Percentiles rank a stretch among this genome's conserved stretches.
Evolutionary conservation across 1,284 basidiomycete species (phyloP).

Genomic region (Cryptococcus neoformans): DNA sequence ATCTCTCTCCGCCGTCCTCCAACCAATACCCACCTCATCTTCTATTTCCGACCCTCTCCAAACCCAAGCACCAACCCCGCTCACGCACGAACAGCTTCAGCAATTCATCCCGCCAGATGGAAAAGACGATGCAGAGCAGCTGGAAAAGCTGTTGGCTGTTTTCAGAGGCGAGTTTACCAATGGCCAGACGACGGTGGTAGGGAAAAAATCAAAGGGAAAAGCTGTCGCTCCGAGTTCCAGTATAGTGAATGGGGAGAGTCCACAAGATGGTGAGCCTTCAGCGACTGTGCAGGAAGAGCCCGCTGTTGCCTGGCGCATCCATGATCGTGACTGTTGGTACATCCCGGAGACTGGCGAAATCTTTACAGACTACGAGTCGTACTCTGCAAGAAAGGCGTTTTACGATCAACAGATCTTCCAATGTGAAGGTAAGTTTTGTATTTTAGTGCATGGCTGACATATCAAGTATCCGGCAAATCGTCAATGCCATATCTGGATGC

Average conservation of each 20-base stretch:
- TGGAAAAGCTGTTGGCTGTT: conserved; percentile 31
- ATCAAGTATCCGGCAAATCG: conserved; percentile 87
- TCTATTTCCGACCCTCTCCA: conserved; percentile 4
- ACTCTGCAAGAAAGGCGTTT: conserved; percentile 86
- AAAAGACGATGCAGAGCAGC: conserved; percentile 41
- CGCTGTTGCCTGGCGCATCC: conserved; percentile 28
- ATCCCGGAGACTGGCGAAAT: conserved; percentile 91
- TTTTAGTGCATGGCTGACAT: background rate
- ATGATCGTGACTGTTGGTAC: conserved; percentile 74
- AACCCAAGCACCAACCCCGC: conserved; percentile 4
- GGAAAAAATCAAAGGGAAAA: conserved; percentile 9
- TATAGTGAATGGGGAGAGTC: background rate
- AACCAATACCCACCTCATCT: conserved; percentile 52
- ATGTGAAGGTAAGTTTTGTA: conserved; percentile 38
- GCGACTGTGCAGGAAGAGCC: conserved; percentile 3
- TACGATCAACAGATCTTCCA: conserved; percentile 68
- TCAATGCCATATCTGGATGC: conserved; percentile 93
- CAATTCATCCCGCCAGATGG: conserved; percentile 30
- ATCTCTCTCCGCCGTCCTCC: conserved; percentile 53
- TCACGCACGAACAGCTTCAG: background rate
- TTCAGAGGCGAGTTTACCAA: conserved; percentile 23
- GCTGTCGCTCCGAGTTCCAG: background rate
- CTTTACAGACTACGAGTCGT: conserved; percentile 92
- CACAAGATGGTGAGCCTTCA: background rate
- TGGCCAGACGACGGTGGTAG: background rate